These are phyloP conservation scores for Bipolaris sorokiniana DNA, from an alignment of 2,329 filamentous ascomycete genomes.

Conservation along the genomic window DNA sequence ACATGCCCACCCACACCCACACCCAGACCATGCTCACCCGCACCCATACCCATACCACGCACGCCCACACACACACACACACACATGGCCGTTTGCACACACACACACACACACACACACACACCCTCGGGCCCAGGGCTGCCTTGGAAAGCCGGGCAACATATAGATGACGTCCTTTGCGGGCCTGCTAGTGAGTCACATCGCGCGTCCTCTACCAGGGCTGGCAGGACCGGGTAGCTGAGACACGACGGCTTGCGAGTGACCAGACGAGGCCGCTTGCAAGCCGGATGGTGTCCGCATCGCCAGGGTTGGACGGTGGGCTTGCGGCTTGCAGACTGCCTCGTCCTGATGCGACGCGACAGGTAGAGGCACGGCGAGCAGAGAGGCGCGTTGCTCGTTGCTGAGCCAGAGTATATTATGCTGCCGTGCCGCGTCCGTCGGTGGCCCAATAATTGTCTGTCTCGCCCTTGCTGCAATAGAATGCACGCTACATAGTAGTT, in stretches of 20 bases:
- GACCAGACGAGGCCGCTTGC: slow-evolving; percentile 42
- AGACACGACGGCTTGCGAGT: slow-evolving; percentile 28
- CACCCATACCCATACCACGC: not conserved
- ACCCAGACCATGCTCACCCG: not conserved
- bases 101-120: slow-evolving; percentile 5
- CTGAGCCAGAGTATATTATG: slow-evolving; percentile 22
- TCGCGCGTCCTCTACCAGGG: slow-evolving; percentile 23
- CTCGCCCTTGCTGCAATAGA: not conserved
- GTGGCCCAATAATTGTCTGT: slow-evolving; percentile 10
- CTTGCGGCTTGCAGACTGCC: slow-evolving; percentile 1
- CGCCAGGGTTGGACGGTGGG: slow-evolving; percentile 18
- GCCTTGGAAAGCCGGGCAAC: slow-evolving; percentile 4
- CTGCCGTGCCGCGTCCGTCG: slow-evolving; percentile 19
- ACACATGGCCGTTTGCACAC: not conserved
- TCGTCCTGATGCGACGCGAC: slow-evolving; percentile 1
- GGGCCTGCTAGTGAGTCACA: slow-evolving; percentile 38
- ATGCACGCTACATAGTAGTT: too few relatives aligned
- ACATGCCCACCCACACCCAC: not conserved
- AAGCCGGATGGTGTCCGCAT: slow-evolving; percentile 28
- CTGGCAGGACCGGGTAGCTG: slow-evolving; percentile 19
- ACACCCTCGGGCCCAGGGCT: not conserved
- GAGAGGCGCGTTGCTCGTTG: slow-evolving; percentile 14
- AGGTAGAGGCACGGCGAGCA: slow-evolving; percentile 18
- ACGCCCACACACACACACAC: not conserved
- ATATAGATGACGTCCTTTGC: slow-evolving; percentile 7